These are phyloP conservation scores for Chlamydomonas eustigma DNA, from an alignment of 139 green algal genomes.

Conservation along the genomic window DNA sequence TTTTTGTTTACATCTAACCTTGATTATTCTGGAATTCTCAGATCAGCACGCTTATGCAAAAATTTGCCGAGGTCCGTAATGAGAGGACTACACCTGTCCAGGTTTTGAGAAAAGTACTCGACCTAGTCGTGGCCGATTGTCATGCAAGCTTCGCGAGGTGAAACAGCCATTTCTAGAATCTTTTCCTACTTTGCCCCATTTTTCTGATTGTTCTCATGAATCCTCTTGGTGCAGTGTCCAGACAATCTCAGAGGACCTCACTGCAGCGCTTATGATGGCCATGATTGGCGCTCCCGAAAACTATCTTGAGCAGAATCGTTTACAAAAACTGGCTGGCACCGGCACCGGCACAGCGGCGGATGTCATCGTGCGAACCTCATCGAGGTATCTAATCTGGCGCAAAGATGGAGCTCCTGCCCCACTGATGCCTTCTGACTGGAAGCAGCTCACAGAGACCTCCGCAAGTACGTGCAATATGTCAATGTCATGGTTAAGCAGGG, in stretches of 20 bases:
- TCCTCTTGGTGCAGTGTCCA: slow-evolving; percentile 1
- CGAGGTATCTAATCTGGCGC: neutral
- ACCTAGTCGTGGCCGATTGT: slow-evolving; percentile 42
- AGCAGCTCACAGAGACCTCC: no score
- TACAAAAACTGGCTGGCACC: neutral
- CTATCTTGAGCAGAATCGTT: slow-evolving; percentile 1
- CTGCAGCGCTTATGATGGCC: neutral
- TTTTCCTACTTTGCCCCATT: no score
- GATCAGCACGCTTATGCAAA: slow-evolving; percentile 50
- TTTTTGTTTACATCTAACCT: no score
- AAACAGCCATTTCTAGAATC: no score
- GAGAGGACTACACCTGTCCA: slow-evolving; percentile 48
- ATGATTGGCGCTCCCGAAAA: neutral
- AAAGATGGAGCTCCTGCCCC: neutral
- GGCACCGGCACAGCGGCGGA: neutral
- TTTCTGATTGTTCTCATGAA: no score
- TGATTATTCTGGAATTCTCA: no score
- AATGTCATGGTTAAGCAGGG: neutral
- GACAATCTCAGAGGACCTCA: neutral
- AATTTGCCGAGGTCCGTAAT: slow-evolving; percentile 42
- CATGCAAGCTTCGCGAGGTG: slow-evolving; percentile 41
- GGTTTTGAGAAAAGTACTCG: slow-evolving; percentile 35
- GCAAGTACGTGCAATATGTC: no score
- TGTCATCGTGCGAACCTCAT: neutral
- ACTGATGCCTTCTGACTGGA: neutral